Evolutionary conservation across 768 basidiomycete species (phyloP), one percentile per base, ranked within the genome.

Genomic region (Leccinum subtestaceum): DNA sequence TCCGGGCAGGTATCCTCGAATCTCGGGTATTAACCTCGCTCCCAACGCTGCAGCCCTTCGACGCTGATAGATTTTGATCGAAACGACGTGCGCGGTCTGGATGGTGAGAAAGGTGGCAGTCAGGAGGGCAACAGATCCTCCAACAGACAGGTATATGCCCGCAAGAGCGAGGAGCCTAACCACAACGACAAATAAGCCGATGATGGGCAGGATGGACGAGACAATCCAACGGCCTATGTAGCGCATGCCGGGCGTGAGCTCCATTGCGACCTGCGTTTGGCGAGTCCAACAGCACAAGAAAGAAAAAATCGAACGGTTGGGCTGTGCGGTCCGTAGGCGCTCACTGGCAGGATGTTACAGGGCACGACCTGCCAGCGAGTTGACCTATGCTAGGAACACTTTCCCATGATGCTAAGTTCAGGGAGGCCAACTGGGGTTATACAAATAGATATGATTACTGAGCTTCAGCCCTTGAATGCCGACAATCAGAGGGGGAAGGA

Each of bases 1-100:
- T n/a, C 75, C 78, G 4, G 71, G 68, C 57, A 65, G 59, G 45
- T 60, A 59, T 12, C 78, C 77, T n/a, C 54, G 60, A 40, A 72
- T 63, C 2, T 59, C 61, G 23, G 77, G 76, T n/a, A 73, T 52
- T 32, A 61, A 15, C 34, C 70, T 63, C n/a, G 74, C 74, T 0
- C 72, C 70, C 15, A 57, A 43, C 2, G 61, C 57, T 17, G 61
- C 58, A 25, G 72, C 74, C 46, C 43, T 64, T 12, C 60, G 61
- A 38, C 34, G 52, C 9, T 68, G 66, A 32, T 27, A 60, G 1
- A 56, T 34, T 13, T 60, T 55, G 27, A 17, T 32, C 27, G 53
- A 51, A 25, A 63, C 5, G 6, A 63, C 38, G n/a, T 51, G 55
- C 1, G 34, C 15, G 25, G 43, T 38, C 27, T 61, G 19, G 19